These are phyloP conservation scores for Yarrowia sp. DNA, from an alignment of 805 yeast species.

Conservation along the genomic window DNA sequence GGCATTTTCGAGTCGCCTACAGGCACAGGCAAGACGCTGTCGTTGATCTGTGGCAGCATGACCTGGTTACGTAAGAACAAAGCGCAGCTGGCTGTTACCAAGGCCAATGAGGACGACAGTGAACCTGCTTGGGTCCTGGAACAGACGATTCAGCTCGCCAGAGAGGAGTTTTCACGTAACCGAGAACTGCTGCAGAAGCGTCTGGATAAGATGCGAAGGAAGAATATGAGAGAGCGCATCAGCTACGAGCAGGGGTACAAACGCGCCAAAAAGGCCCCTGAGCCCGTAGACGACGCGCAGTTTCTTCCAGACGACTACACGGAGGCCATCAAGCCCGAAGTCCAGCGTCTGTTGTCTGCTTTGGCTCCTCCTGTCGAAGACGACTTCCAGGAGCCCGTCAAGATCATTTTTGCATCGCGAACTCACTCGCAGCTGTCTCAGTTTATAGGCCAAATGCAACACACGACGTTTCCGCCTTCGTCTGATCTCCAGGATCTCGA, in stretches of 20 bases:
- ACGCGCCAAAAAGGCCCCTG: slow-evolving; percentile 27
- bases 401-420: slow-evolving; percentile 73
- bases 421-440: slow-evolving; percentile 89
- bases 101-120: slow-evolving; percentile 43
- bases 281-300: slow-evolving; percentile 42
- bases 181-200: slow-evolving; percentile 34
- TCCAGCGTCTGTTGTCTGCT: neutral
- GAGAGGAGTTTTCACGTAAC: slow-evolving; percentile 30
- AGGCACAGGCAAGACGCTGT: slow-evolving; percentile 83
- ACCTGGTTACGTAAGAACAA: slow-evolving; percentile 71
- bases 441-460: slow-evolving; percentile 61
- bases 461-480: slow-evolving; percentile 3
- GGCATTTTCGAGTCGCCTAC: slow-evolving; percentile 92
- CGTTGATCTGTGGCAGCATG: slow-evolving; percentile 79
- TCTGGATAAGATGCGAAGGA: slow-evolving; percentile 28
- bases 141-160: slow-evolving; percentile 38
- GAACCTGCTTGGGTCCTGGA: slow-evolving; percentile 72
- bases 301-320: slow-evolving; percentile 31
- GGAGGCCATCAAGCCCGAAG: neutral
- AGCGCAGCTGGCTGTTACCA: slow-evolving; percentile 28
- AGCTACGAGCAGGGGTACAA: slow-evolving; percentile 22
- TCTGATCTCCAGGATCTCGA: slow-evolving; percentile 46
- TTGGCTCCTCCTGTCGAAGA: slow-evolving; percentile 27
- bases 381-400: slow-evolving; percentile 38
- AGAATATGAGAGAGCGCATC: slow-evolving; percentile 29